Base-by-base conservation (phyloP, 768 basidiomycete species). In the Psilocybe azurescens region DNA sequence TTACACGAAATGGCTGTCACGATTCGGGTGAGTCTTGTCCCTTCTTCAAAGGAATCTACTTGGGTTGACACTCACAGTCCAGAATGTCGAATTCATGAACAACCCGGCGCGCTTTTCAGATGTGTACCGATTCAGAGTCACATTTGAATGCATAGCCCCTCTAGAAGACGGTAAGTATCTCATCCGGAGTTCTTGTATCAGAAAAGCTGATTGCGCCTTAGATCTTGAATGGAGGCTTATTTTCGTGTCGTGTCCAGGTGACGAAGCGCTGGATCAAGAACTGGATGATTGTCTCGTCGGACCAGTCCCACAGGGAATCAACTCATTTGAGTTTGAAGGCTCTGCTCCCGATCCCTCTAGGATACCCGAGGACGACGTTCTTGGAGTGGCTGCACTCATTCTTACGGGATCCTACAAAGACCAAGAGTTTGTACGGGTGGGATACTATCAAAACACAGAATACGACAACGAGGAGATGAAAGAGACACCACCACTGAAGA, bases 361-460 rank as follows among this genome's bases (percentile, higher is more conserved):
- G 68, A 95, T 99, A 66, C 96, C 95, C 2, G 70, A 86, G 33
- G 89, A 93, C 63, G 97, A 99, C 71, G 93, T 97, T 33, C 84
- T 99, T 11, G 97, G 97, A 50, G 96, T 99, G 16, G 94, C 97
- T 2, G 97, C 97, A 5, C 89, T 99, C 72, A 98, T 99, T 69
- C 85, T 99, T 55, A 99, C 96, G 0, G 97, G 95, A 6, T 93
- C 93, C 10, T 99, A 99, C 77, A 88, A 89, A 41, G 97, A 98
- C 55, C 96, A 97, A 70, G 97, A 99, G 74, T 99, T 99, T 71
- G 97, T 99, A n/a, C 89, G 97, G 50, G 96, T 99, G 29, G 97
- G 97, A 6, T 99, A 99, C 74, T 99, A 99, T 75, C 97, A 99
- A 77, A 96, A 99, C 72, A 98, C 96, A 28, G 97, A 99, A 75